Percentiles rank a stretch among this genome's conserved stretches.
Evolutionary conservation across 306 rosid genomes (phyloP).

Genomic region (Rubus parviflorus): DNA sequence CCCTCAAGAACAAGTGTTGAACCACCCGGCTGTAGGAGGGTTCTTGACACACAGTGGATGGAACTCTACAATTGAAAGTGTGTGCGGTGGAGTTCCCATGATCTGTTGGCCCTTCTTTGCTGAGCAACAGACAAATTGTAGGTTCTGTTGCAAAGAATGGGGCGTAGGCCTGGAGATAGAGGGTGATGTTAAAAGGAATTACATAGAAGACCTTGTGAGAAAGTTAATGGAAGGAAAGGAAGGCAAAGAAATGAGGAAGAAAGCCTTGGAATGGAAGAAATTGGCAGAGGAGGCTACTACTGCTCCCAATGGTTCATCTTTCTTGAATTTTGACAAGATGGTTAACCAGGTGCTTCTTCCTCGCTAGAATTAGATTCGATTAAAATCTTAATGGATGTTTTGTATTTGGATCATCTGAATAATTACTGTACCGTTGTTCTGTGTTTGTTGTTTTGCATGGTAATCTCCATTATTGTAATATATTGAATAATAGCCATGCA

Average conservation of each 20-base stretch:
- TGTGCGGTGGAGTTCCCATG: conserved; percentile 59
- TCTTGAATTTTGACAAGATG: conserved; percentile 30
- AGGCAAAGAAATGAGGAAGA: conserved; percentile 50
- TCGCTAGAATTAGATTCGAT: background rate
- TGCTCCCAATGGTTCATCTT: conserved; percentile 37
- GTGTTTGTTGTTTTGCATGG: too few species aligned
- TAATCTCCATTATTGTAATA: too few species aligned
- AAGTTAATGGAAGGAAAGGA: conserved; percentile 58
- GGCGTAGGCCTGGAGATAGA: conserved; percentile 69
- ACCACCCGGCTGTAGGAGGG: conserved; percentile 58
- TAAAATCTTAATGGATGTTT: background rate
- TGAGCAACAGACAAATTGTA: conserved; percentile 71
- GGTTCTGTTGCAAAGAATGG: conserved; percentile 55
- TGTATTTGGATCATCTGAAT: background rate
- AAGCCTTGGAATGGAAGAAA: conserved; percentile 46
- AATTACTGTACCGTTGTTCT: background rate
- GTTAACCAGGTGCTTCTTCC: conserved; percentile 28
- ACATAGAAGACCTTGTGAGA: conserved; percentile 43
- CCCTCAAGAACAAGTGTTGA: conserved; percentile 56
- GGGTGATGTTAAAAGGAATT: conserved; percentile 37
- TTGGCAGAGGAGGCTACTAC: conserved; percentile 34
- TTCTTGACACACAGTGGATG: conserved; percentile 73
- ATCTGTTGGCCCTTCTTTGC: conserved; percentile 79
- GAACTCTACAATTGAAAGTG: conserved; percentile 74
- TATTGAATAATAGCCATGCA: background rate